Evolutionary conservation across 1,284 basidiomycete species (phyloP), one percentile per base, ranked within the genome.

Genomic region (Ganoderma sinense): DNA sequence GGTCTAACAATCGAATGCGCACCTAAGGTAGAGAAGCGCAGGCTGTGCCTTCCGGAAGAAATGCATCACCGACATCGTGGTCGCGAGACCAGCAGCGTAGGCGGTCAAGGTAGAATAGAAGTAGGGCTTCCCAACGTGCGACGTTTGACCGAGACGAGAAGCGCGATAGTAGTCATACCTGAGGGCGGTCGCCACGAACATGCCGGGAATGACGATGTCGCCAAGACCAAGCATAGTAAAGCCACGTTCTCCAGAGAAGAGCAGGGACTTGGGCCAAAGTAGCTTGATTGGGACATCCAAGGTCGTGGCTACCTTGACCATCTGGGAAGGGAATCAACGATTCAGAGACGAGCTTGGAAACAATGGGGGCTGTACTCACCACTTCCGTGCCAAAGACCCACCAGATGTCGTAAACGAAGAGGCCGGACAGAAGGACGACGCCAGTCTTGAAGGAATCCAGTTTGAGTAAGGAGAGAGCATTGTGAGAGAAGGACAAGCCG

Each of bases 251-350:
- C 83, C 80, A 39, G 85, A 84, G 73, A 92, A 89, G n/a, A 76
- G 77, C 68, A 90, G 72, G 0, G 91, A 91, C 76, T 94, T 95
- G 0, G 95, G 92, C 87, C 94, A 97, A 48, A 97, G 84, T 45
- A 97, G 83, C 82, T 97, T 97, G 83, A 97, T 98, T 16, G 97
- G 97, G n/a, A 93, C 91, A 75, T 99, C 97, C 68, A 99, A 89
- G 67, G 88, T 91, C 43, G 93, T 97, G 1, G 97, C 97, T 0
- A 99, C 97, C 74, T 92, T 91, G 40, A 97, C 92, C 96, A 97
- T 97, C 90, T 94, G 58, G 6, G 40, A 31, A 43, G 23, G 29
- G 7, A 41, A 14, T 3, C 8, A 40, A 31, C 16, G 23, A 48
- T 39, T 58, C 41, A 43, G 36, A 58, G 36, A 20, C 20, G 41